These are phyloP conservation scores for Malassezia caprae DNA, from an alignment of 1,284 basidiomycete species.

Conservation along the genomic window DNA sequence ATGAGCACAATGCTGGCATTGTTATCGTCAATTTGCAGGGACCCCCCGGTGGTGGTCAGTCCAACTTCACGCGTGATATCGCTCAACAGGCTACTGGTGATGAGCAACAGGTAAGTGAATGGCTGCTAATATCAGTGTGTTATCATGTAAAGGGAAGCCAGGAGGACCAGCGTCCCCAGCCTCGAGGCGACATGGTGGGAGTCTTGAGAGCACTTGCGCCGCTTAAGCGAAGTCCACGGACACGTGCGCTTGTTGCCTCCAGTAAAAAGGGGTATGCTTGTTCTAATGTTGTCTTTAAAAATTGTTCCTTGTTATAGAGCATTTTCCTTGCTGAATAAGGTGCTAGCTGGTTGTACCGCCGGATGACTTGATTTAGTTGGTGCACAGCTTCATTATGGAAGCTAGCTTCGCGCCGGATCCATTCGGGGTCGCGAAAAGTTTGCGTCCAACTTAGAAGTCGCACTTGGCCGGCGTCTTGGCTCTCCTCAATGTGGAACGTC, in stretches of 20 bases:
- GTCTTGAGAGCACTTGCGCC: not conserved
- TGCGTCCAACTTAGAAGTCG: constrained; percentile 42
- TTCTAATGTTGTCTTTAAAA: not conserved
- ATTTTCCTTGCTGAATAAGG: constrained; percentile 28
- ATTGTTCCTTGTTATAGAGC: constrained; percentile 3
- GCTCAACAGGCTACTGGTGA: constrained; percentile 32
- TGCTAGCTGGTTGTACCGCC: constrained; percentile 33
- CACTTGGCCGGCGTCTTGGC: constrained; percentile 30
- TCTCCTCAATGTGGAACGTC: constrained; percentile 19
- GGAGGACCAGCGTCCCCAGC: not conserved
- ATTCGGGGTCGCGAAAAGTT: constrained; percentile 59
- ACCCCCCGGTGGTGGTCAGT: constrained; percentile 44
- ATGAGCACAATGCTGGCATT: constrained; percentile 74
- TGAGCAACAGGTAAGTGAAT: constrained; percentile 5
- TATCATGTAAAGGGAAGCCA: constrained; percentile 9
- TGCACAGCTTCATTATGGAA: constrained; percentile 27
- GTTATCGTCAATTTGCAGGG: constrained; percentile 66
- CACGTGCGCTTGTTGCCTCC: constrained; percentile 9
- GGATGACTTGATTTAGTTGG: constrained; percentile 29
- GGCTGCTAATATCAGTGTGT: not conserved
- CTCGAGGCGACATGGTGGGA: not conserved
- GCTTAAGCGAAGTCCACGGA: constrained; percentile 1
- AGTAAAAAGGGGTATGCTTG: constrained; percentile 5
- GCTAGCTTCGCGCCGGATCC: constrained; percentile 60
- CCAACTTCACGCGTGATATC: constrained; percentile 36